These are phyloP conservation scores for Cyclotella sp. DNA, from an alignment of 108 stramenopile genomes.

Conservation along the genomic window DNA sequence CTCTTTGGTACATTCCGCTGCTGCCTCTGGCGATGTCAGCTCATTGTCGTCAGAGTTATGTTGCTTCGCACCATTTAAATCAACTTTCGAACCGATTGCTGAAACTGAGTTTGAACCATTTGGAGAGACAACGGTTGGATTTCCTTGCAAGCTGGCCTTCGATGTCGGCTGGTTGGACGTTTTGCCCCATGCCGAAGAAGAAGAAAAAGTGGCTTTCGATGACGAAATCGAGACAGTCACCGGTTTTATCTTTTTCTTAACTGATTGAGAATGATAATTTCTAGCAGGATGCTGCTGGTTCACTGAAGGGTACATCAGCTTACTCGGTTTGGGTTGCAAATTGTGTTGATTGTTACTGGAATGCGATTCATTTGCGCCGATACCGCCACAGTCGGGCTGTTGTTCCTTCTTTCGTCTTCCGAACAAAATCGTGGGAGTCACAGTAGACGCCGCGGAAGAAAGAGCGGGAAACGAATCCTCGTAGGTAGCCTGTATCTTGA, in stretches of 20 bases:
- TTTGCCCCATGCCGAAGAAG: neutral
- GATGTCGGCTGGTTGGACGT: neutral
- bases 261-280: neutral
- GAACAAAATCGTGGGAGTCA: conserved; percentile 34
- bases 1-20: neutral
- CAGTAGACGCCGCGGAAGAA: conserved; percentile 20
- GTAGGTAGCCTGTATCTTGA: conserved; percentile 23
- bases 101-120: no score
- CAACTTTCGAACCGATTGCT: no score
- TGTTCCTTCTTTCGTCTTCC: conserved; percentile 30
- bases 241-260: conserved; percentile 27
- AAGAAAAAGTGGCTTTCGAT: neutral
- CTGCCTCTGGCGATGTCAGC: no score
- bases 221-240: conserved; percentile 17
- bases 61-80: no score
- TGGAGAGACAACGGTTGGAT: no score
- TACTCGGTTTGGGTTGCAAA: no score
- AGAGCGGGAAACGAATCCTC: conserved; percentile 64
- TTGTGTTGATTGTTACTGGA: neutral
- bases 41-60: no score
- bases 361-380: neutral
- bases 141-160: no score
- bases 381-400: neutral
- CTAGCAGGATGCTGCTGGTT: neutral
- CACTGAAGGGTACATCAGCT: no score